phyloP scores from a whole-genome alignment of 225 moss, liverwort and hornwort genomes.

The Sphagnum contortum region DNA sequence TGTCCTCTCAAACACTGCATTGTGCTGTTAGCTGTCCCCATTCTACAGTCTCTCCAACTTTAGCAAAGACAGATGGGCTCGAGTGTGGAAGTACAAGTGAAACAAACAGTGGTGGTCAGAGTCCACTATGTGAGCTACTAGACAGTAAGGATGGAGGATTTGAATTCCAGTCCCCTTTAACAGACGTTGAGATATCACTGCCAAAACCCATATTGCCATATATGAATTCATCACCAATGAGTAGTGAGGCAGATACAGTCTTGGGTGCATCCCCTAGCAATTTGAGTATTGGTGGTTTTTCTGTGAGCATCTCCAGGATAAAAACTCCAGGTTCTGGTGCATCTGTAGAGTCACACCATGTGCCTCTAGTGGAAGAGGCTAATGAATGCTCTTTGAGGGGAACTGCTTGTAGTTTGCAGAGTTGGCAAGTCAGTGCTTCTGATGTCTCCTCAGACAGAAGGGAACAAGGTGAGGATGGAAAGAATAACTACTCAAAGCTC shows the following conservation, averaged over 20 bases:
- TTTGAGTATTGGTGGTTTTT: too few relatives aligned
- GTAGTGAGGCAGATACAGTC: too few relatives aligned
- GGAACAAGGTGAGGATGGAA: not conserved
- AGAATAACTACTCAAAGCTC: not conserved
- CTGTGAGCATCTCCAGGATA: too few relatives aligned
- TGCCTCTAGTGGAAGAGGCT: too few relatives aligned
- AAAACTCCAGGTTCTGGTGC: not conserved
- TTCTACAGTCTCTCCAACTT: not conserved
- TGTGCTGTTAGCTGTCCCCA: too few relatives aligned
- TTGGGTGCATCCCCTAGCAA: too few relatives aligned
- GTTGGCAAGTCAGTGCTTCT: too few relatives aligned
- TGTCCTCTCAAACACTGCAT: not conserved
- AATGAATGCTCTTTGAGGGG: too few relatives aligned
- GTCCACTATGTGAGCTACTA: constrained; percentile 1
- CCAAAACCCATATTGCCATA: too few relatives aligned
- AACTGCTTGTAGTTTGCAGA: too few relatives aligned
- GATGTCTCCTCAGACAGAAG: not conserved
- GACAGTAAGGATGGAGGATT: constrained; percentile 4
- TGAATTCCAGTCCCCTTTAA: constrained; percentile 3
- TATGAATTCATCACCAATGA: too few relatives aligned
- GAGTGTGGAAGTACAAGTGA: not conserved
- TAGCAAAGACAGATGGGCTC: not conserved
- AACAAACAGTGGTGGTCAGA: not conserved
- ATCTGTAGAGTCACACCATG: not conserved
- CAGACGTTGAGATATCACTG: not conserved